These are phyloP conservation scores for Suhomyces maxii DNA, from an alignment of 1,139 yeast species.

Conservation along the genomic window DNA sequence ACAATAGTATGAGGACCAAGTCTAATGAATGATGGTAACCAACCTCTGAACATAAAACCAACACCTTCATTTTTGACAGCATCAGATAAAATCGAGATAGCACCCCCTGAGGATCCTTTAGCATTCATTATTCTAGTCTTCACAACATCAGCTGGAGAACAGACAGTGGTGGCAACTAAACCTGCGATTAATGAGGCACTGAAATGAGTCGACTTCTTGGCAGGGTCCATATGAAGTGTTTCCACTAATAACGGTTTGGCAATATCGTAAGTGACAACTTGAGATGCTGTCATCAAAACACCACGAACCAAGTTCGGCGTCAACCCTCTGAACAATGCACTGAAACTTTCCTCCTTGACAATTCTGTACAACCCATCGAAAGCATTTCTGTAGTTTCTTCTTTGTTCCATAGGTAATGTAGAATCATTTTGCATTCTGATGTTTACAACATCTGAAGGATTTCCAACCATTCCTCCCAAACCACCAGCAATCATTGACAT, in stretches of 20 bases:
- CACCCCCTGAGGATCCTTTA: constrained; percentile 49
- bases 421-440: constrained; percentile 92
- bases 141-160: constrained; percentile 90
- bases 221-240: constrained; percentile 52
- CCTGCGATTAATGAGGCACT: constrained; percentile 78
- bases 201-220: constrained; percentile 71
- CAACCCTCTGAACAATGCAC: constrained; percentile 70
- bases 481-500: constrained; percentile 84
- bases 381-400: constrained; percentile 79
- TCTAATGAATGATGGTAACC: constrained; percentile 86
- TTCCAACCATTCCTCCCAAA: constrained; percentile 81
- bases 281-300: constrained; percentile 86
- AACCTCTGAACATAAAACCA: constrained; percentile 82
- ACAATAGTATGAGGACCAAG: constrained; percentile 89
- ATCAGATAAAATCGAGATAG: constrained; percentile 48
- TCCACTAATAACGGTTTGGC: constrained; percentile 64
- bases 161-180: constrained; percentile 82
- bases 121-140: constrained; percentile 85
- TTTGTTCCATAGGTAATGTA: constrained; percentile 59
- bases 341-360: constrained; percentile 57
- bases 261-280: constrained; percentile 83
- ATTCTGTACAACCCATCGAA: constrained; percentile 71
- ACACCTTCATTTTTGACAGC: constrained; percentile 73
- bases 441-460: constrained; percentile 85
- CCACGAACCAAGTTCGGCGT: constrained; percentile 80